Percentiles rank a stretch among this genome's conserved stretches.
These are phyloP conservation scores for Komagataea norvegica DNA, from an alignment of 1,139 yeast genomes.

Conservation along the genomic window DNA sequence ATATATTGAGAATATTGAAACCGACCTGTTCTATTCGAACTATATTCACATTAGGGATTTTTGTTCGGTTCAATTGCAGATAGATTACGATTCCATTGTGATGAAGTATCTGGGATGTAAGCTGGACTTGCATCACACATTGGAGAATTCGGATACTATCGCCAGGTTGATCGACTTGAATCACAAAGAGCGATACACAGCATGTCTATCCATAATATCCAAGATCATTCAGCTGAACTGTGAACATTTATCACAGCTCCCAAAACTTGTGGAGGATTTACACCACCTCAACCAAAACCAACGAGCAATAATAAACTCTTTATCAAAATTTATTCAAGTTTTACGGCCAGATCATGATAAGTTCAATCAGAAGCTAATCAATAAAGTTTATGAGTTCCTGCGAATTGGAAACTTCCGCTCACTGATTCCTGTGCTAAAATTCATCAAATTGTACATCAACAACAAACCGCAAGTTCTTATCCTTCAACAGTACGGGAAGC, in stretches of 20 bases:
- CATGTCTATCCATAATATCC: conserved; percentile 5
- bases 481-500: not conserved
- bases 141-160: no score
- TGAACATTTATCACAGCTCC: conserved; percentile 1
- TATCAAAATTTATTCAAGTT: conserved; percentile 9
- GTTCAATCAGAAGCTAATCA: conserved; percentile 7
- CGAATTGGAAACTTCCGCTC: conserved; percentile 11
- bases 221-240: conserved; percentile 9
- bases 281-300: conserved; percentile 10
- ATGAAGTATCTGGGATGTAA: conserved; percentile 1
- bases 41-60: not conserved
- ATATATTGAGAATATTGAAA: conserved; percentile 1
- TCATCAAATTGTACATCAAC: conserved; percentile 8
- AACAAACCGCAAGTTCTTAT: not conserved
- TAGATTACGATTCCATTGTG: conserved; percentile 1
- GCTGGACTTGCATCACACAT: no score
- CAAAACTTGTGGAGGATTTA: conserved; percentile 13
- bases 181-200: conserved; percentile 4
- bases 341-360: not conserved
- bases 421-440: conserved; percentile 13
- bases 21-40: not conserved
- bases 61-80: not conserved
- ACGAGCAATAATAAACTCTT: conserved; percentile 5
- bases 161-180: no score
- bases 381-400: conserved; percentile 7